Percentiles rank a stretch among this genome's conserved stretches.
phyloP scores from a whole-genome alignment of 2,329 filamentous ascomycete genomes.

The Clarireedia sp. region DNA sequence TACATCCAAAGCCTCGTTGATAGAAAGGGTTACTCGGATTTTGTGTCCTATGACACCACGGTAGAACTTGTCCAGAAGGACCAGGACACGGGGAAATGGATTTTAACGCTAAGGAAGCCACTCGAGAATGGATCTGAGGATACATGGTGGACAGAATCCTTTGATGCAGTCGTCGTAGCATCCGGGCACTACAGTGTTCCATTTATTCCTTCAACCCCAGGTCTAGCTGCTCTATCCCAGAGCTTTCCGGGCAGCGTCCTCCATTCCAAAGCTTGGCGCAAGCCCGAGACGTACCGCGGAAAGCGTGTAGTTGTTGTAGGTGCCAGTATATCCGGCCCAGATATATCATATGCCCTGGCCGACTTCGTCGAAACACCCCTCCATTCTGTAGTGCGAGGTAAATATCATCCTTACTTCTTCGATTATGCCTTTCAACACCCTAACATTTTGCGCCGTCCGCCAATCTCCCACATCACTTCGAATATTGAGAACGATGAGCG shows the following conservation, averaged over 20 bases:
- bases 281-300: conserved; percentile 47
- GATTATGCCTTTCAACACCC: conserved; percentile 54
- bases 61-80: conserved; percentile 51
- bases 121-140: conserved; percentile 35
- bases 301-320: conserved; percentile 53
- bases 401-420: conserved; percentile 48
- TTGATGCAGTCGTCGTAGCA: conserved; percentile 61
- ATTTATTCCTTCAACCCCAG: conserved; percentile 51
- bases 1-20: conserved; percentile 47
- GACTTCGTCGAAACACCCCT: conserved; percentile 39
- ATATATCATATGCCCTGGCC: conserved; percentile 49
- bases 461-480: conserved; percentile 39
- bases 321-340: conserved; percentile 56
- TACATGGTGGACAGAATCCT: conserved; percentile 54
- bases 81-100: conserved; percentile 39
- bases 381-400: conserved; percentile 46
- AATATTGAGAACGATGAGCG: conserved; percentile 22
- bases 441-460: conserved; percentile 38
- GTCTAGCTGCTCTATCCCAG: conserved; percentile 49
- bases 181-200: conserved; percentile 62
- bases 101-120: conserved; percentile 41
- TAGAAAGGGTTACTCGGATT: conserved; percentile 44
- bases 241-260: conserved; percentile 45
- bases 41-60: conserved; percentile 49
- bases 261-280: conserved; percentile 69